Evolutionary conservation across 2,329 filamentous ascomycete genomes (phyloP).

Genomic region (Fusarium devonianum): DNA sequence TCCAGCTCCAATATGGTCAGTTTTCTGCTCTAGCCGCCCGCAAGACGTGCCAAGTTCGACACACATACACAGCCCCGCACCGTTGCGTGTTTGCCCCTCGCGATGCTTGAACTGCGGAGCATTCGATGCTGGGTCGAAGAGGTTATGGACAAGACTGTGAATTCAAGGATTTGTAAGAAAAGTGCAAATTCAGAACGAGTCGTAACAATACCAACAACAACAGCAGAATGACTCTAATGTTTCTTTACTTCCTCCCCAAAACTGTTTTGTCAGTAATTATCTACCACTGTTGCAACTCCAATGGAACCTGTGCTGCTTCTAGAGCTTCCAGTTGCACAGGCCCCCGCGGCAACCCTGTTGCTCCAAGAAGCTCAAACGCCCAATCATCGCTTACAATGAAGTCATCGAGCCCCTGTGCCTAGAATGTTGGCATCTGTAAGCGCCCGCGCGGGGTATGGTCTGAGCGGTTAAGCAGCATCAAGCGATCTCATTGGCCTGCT

Average conservation of each 20-base stretch:
- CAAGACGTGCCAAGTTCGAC: constrained; percentile 29
- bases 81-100: constrained; percentile 10
- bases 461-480: constrained; percentile 21
- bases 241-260: too few species aligned
- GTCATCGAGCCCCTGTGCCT: constrained; percentile 9
- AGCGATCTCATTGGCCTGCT: constrained; percentile 21
- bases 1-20: constrained; percentile 11
- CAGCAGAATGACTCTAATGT: too few species aligned
- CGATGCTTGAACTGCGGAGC: constrained; percentile 6
- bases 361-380: constrained; percentile 4
- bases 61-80: constrained; percentile 29
- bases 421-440: constrained; percentile 18
- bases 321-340: too few species aligned
- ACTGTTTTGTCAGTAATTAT: too few species aligned
- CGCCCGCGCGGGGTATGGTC: constrained; percentile 25
- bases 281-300: too few species aligned
- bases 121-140: constrained; percentile 1
- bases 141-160: too few species aligned
- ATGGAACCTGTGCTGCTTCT: too few species aligned
- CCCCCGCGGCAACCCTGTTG: background rate
- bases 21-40: constrained; percentile 31
- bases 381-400: constrained; percentile 23
- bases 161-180: background rate
- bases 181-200: too few species aligned
- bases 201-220: too few species aligned